Evolutionary conservation across 2,329 filamentous ascomycete species (phyloP).

Genomic region (Hypoxylon sp.): DNA sequence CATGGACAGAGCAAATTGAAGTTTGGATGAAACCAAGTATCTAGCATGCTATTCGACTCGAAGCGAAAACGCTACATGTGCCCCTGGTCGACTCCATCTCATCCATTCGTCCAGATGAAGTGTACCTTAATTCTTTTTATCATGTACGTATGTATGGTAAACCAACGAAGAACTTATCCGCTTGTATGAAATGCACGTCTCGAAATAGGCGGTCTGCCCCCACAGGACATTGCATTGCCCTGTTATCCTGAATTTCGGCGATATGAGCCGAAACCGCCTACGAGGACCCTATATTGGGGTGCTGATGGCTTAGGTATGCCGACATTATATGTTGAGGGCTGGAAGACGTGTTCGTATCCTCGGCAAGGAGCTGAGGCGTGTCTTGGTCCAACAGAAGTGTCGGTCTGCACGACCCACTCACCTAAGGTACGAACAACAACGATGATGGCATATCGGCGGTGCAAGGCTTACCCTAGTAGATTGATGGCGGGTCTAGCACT

Average conservation of each 20-base stretch:
- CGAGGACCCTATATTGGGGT: constrained; percentile 20
- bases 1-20: constrained; percentile 71
- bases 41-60: constrained; percentile 38
- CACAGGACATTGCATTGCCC: constrained; percentile 24
- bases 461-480: constrained; percentile 31
- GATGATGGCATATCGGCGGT: constrained; percentile 32
- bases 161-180: constrained; percentile 22
- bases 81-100: constrained; percentile 21
- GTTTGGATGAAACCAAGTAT: constrained; percentile 62
- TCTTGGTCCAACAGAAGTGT: constrained; percentile 38
- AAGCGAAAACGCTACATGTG: constrained; percentile 41
- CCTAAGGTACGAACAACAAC: constrained; percentile 23
- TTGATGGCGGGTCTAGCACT: constrained; percentile 27
- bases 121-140: constrained; percentile 25
- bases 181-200: constrained; percentile 27
- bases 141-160: constrained; percentile 30
- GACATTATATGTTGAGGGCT: constrained; percentile 29
- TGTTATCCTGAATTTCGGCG: constrained; percentile 32
- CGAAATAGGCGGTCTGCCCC: constrained; percentile 29
- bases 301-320: constrained; percentile 34
- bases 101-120: constrained; percentile 36
- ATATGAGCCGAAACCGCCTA: constrained; percentile 30
- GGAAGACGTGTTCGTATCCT: constrained; percentile 22
- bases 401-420: constrained; percentile 39
- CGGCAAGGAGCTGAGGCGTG: constrained; percentile 36